phyloP scores from a whole-genome alignment of 768 basidiomycete species.

The Chalciporus piperatus region DNA sequence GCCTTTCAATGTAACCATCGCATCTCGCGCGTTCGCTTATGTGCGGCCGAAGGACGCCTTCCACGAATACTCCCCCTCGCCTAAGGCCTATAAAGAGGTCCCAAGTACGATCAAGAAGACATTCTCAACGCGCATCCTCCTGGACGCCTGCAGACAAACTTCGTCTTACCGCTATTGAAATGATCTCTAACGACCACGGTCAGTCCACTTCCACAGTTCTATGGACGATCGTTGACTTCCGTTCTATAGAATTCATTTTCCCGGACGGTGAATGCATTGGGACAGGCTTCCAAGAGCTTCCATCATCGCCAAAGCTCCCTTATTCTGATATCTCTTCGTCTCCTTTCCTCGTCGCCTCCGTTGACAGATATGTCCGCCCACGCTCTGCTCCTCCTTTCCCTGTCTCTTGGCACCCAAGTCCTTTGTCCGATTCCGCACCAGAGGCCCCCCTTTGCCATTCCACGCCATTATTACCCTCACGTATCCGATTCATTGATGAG shows the following conservation, averaged over 20 bases:
- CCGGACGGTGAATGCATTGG: not conserved
- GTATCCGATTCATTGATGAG: not conserved
- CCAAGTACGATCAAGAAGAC: not conserved
- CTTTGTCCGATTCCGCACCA: not conserved
- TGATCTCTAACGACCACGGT: constrained; percentile 7
- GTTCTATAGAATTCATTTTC: constrained; percentile 2
- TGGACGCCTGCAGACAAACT: constrained; percentile 10
- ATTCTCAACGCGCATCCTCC: constrained; percentile 2
- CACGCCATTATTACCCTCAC: constrained; percentile 8
- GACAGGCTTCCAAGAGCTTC: not conserved
- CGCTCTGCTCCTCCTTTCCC: constrained; percentile 10
- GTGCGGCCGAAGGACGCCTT: not conserved
- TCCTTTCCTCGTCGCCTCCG: not conserved
- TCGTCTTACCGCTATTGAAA: constrained; percentile 1
- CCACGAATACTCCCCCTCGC: not conserved
- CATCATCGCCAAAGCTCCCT: not conserved
- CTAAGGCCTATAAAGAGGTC: constrained; percentile 18
- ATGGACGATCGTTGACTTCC: not conserved
- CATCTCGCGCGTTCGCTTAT: constrained; percentile 8
- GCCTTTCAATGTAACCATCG: constrained; percentile 14
- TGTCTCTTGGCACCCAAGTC: not conserved
- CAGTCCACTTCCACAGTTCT: not conserved
- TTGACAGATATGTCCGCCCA: constrained; percentile 1
- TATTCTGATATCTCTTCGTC: not conserved
- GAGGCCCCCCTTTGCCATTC: not conserved